A percentile compares a stretch with the other conserved stretches of the same genome.
These are phyloP conservation scores for Chaetoscypha palmicola DNA, from an alignment of 2,329 filamentous ascomycete genomes.

Conservation along the genomic window DNA sequence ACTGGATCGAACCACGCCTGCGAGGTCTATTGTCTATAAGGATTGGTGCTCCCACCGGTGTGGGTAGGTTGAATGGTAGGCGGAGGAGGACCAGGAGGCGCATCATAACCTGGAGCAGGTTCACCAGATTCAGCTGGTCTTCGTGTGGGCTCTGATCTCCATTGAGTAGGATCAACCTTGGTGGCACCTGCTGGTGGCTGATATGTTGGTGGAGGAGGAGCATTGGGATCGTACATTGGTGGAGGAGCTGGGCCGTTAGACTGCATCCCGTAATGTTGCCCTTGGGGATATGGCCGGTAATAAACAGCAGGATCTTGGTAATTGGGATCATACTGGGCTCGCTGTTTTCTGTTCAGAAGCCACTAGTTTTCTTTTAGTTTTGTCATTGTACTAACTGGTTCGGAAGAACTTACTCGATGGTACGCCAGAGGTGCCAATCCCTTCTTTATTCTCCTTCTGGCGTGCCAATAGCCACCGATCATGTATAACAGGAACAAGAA, in stretches of 20 bases:
- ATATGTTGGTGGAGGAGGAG: slow-evolving; percentile 47
- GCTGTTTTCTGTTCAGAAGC: slow-evolving; percentile 27
- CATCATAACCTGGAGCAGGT: slow-evolving; percentile 33
- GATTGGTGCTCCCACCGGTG: slow-evolving; percentile 30
- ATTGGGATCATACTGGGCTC: slow-evolving; percentile 33
- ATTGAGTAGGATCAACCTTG: slow-evolving; percentile 49
- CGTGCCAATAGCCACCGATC: slow-evolving; percentile 63
- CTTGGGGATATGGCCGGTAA: slow-evolving; percentile 36
- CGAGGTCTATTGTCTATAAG: slow-evolving; percentile 25
- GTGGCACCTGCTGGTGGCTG: slow-evolving; percentile 42
- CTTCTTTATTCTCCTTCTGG: slow-evolving; percentile 56
- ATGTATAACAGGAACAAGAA: slow-evolving; percentile 54
- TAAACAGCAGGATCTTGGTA: slow-evolving; percentile 40
- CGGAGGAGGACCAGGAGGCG: slow-evolving; percentile 45
- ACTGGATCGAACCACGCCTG: slow-evolving; percentile 2
- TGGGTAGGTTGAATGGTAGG: slow-evolving; percentile 27
- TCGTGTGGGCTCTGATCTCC: slow-evolving; percentile 28
- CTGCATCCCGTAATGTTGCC: slow-evolving; percentile 38
- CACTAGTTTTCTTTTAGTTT: slow-evolving; percentile 24
- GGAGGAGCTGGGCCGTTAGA: slow-evolving; percentile 41
- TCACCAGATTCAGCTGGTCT: slow-evolving; percentile 26
- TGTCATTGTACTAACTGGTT: background rate
- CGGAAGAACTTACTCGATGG: slow-evolving; percentile 52
- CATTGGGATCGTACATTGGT: slow-evolving; percentile 49
- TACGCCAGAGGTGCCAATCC: slow-evolving; percentile 61